Base-by-base conservation (phyloP, 177 flowering plant genomes). In the Vitis hybrid region DNA sequence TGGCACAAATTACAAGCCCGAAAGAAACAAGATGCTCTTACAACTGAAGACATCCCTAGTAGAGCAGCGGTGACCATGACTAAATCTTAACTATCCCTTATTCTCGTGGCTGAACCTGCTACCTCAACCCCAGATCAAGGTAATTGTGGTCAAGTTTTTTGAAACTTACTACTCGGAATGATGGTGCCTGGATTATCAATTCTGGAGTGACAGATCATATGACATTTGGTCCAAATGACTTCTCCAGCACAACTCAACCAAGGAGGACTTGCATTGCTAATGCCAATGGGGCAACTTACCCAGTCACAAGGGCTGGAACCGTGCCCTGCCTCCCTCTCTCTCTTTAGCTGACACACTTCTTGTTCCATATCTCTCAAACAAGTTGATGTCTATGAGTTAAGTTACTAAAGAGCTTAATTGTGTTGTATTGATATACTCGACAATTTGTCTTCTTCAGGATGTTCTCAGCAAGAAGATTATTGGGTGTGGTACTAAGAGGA, bases 341-440 rank as follows among this genome's bases (percentile, higher is more conserved):
- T 58, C 61, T 58, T 21, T 58, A 58, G 61, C 26, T 58, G 34
- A 19, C 21, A 19, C 21, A 58, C 61, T 58, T 58, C 61, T 58
- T 58, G 61, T 58, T 21, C 30, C 61, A 58, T 58, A 34, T 58
- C 61, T 58, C 26, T 58, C 61, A 13, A 58, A 58, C 61, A 58
- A 58, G 61, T 58, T 58, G 61, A 58, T 58, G 61, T 58, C 21
- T 19, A 3, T 58, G 61, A 58, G 61, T 58, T 0, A 58, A 58
- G 61, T 58, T 11, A 58, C 61, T 19, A 21, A 58, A 3, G 19
- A 58, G 26, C 13, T 58, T 58, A 58, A 58, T 19, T 58, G 26
- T 58, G 61, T 58, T 58, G 30, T 58, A 58, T 19, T 58, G 61
- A 58, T 58, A 3, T 58, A 58, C 32, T 58, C 61, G 21, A 58